Base-by-base conservation (phyloP, 2,329 filamentous ascomycete genomes). In the Aquanectria penicillioides region DNA sequence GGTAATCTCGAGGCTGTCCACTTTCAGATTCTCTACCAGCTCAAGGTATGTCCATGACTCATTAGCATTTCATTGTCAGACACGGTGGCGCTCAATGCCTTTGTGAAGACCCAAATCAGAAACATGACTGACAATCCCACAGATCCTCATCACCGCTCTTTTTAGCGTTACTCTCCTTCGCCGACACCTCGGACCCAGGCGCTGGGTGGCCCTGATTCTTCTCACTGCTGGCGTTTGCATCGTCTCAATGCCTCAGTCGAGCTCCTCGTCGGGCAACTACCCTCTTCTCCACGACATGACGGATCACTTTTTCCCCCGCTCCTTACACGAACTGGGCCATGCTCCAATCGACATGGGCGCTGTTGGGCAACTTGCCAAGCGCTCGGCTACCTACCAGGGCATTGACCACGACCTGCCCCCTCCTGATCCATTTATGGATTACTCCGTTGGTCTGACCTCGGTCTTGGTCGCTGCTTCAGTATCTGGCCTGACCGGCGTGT, bases 1-100 rank as follows among this genome's bases (percentile, higher is more conserved):
- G 93, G 92, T 61, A 97, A 98, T 67, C 77, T 98, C 68, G 93
- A 97, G 70, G 91, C 94, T 0, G 93, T 95, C 5, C 93, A 94
- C 51, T 98, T 97, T 73, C 94, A 97, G 75, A 89, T 97, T 58
- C 87, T 95, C 22, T 97, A 95, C 74, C 94, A 99, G 77, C 82
- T 98, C 57, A 97, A 97, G 81, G 85, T 86, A 69, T n/a, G 75
- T 22, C 17, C 6, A n/a, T 9, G 10, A 22, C 17, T n/a, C 29
- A 15, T 23, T 28, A 23, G 12, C 13, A 13, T 13, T 13, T 13
- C 34, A 23, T 31, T 12, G 33, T 18, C 41, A 31, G 22, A 17
- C 12, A n/a, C 37, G 22, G 13, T 6, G 17, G 41, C 26, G 41
- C 29, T 46, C 18, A 38, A 25, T 37, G 13, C 23, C 25, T n/a